Conservation (phyloP, 805 yeast genomes). For the Candida coquimbonensis region DNA sequence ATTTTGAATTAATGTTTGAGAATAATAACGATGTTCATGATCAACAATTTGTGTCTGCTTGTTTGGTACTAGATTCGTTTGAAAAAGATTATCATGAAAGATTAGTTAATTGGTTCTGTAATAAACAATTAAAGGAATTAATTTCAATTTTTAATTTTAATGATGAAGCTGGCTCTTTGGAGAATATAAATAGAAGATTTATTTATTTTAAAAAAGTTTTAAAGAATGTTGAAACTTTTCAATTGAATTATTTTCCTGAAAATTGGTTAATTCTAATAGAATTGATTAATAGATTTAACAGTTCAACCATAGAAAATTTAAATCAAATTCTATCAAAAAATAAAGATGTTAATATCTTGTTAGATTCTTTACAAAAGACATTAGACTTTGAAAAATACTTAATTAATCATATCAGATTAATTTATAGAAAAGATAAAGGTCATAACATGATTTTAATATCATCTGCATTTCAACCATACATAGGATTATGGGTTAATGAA, state of each 20-base stretch:
- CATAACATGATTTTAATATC: slow-evolving; percentile 35
- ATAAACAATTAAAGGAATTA: slow-evolving; percentile 64
- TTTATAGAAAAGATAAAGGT: slow-evolving; percentile 18
- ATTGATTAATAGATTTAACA: slow-evolving; percentile 57
- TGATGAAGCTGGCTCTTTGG: slow-evolving; percentile 94
- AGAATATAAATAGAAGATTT: slow-evolving; percentile 75
- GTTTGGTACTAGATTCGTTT: slow-evolving; percentile 61
- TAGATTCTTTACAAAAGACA: slow-evolving; percentile 69
- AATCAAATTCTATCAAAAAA: slow-evolving; percentile 38
- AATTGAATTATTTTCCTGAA: slow-evolving; percentile 52
- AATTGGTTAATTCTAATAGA: slow-evolving; percentile 65
- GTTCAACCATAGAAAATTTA: slow-evolving; percentile 62
- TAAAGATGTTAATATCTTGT: slow-evolving; percentile 55
- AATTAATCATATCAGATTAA: slow-evolving; percentile 53
- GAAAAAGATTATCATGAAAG: slow-evolving; percentile 51
- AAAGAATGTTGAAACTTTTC: slow-evolving; percentile 47
- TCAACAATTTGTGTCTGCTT: slow-evolving; percentile 48
- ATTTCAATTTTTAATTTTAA: slow-evolving; percentile 63
- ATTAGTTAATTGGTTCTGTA: slow-evolving; percentile 67
- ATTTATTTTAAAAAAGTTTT: slow-evolving; percentile 72
- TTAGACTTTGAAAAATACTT: slow-evolving; percentile 77
- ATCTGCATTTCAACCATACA: slow-evolving; percentile 75
- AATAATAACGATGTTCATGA: slow-evolving; percentile 22
- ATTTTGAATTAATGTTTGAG: slow-evolving; percentile 50
- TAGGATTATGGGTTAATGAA: slow-evolving; percentile 78